These are phyloP conservation scores for Hypocreales sp. DNA, from an alignment of 2,329 filamentous ascomycete genomes.

Conservation along the genomic window DNA sequence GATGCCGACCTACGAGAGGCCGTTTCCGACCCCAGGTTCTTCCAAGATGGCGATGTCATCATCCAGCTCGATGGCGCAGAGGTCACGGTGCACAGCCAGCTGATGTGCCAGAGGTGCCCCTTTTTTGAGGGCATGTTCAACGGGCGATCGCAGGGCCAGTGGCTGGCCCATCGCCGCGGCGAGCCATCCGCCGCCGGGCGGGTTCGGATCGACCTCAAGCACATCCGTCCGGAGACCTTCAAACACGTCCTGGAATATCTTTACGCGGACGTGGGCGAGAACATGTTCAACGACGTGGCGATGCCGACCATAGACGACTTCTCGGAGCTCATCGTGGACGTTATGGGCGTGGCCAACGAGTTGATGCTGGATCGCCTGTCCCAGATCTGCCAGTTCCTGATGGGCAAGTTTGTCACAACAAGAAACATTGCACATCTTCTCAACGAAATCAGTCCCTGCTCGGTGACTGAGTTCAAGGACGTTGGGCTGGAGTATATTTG, in stretches of 20 bases:
- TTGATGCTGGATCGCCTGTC: constrained; percentile 87
- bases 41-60: constrained; percentile 64
- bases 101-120: constrained; percentile 72
- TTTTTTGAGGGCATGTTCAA: constrained; percentile 87
- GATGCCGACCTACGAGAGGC: constrained; percentile 56
- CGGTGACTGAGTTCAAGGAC: constrained; percentile 73
- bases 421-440: constrained; percentile 77
- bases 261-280: constrained; percentile 67
- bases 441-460: constrained; percentile 73
- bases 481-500: constrained; percentile 83
- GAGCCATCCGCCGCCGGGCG: constrained; percentile 16
- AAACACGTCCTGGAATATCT: constrained; percentile 64
- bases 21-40: constrained; percentile 52
- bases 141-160: constrained; percentile 72
- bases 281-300: constrained; percentile 67
- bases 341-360: constrained; percentile 82
- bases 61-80: constrained; percentile 66
- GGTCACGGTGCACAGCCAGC: constrained; percentile 56
- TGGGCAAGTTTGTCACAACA: constrained; percentile 72
- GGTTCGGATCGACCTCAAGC: constrained; percentile 66
- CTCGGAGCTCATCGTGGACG: constrained; percentile 76
- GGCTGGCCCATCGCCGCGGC: constrained; percentile 59
- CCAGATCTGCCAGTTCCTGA: constrained; percentile 72
- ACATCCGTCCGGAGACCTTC: constrained; percentile 62
- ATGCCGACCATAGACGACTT: constrained; percentile 65